These are phyloP conservation scores for Citrullus colocynthis DNA, from an alignment of 306 rosid genomes.

Conservation along the genomic window DNA sequence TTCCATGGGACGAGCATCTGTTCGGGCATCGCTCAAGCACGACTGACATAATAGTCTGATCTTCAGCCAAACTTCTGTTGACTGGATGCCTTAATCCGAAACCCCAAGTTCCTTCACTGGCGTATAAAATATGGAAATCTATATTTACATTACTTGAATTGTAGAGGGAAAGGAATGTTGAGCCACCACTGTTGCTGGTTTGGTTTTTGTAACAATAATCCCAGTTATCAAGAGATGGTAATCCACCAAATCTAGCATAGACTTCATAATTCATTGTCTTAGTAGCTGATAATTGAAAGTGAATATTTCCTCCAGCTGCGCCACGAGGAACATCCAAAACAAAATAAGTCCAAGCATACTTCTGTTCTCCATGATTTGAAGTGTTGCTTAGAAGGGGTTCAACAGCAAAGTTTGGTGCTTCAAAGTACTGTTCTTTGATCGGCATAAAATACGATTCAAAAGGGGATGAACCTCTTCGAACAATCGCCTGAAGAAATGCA, in stretches of 20 bases:
- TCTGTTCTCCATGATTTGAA: conserved; percentile 24
- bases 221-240: conserved; percentile 64
- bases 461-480: conserved; percentile 40
- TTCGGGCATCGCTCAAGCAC: conserved; percentile 90
- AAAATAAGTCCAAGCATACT: conserved; percentile 64
- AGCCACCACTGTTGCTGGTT: conserved; percentile 57
- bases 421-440: conserved; percentile 31
- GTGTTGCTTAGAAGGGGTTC: conserved; percentile 55
- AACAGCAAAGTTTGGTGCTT: conserved; percentile 59
- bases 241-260: conserved; percentile 84
- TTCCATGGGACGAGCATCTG: conserved; percentile 72
- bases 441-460: conserved; percentile 87
- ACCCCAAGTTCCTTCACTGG: conserved; percentile 92
- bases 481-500: conserved; percentile 55
- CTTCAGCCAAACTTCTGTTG: conserved; percentile 20
- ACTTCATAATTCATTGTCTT: conserved; percentile 44
- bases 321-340: conserved; percentile 69
- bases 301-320: conserved; percentile 82
- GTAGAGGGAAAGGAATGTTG: conserved; percentile 57
- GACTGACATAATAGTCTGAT: conserved; percentile 59
- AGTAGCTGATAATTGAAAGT: conserved; percentile 43
- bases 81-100: conserved; percentile 57
- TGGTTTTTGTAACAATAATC: conserved; percentile 77
- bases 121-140: conserved; percentile 67
- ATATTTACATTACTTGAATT: conserved; percentile 51